Percentiles rank a stretch among this genome's conserved stretches.
Evolutionary conservation across 2,329 filamentous ascomycete genomes (phyloP).

Genomic region (Cladosporium halotolerans): DNA sequence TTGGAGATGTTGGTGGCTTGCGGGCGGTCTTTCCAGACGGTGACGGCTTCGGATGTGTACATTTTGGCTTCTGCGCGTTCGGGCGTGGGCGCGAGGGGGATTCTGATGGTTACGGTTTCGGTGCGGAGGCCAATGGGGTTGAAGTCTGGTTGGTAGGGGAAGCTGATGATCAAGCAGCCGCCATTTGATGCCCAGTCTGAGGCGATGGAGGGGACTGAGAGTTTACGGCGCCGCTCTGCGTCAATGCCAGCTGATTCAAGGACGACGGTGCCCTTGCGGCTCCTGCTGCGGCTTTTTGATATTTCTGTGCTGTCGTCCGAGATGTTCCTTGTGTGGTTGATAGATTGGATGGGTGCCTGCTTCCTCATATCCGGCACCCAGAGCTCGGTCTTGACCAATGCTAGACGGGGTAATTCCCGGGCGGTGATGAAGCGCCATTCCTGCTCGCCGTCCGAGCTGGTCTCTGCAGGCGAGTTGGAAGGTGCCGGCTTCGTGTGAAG

Average conservation of each 20-base stretch:
- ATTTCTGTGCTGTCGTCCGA: conserved; percentile 1
- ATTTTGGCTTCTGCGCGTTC: conserved; percentile 52
- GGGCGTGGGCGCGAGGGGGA: conserved; percentile 58
- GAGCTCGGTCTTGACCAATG: conserved; percentile 59
- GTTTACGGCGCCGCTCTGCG: conserved; percentile 1
- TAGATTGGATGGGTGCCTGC: neutral
- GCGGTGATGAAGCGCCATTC: conserved; percentile 68
- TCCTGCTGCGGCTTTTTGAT: conserved; percentile 2
- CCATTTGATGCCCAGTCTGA: conserved; percentile 46
- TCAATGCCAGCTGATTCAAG: conserved; percentile 6
- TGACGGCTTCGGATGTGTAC: conserved; percentile 57
- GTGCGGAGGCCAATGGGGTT: conserved; percentile 17
- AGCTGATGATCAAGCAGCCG: conserved; percentile 60
- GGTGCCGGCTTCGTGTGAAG: conserved; percentile 32
- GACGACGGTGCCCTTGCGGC: conserved; percentile 5
- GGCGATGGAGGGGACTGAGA: conserved; percentile 2
- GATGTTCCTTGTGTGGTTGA: neutral
- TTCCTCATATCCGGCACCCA: conserved; percentile 57
- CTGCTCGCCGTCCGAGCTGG: conserved; percentile 37
- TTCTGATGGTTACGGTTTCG: conserved; percentile 54
- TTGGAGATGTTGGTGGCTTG: conserved; percentile 40
- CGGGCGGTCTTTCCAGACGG: conserved; percentile 58
- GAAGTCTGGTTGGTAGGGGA: conserved; percentile 46
- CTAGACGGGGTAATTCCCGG: conserved; percentile 62
- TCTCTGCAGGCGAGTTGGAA: conserved; percentile 35